Evolutionary conservation across 2,329 filamentous ascomycete genomes (phyloP), one percentile per base, ranked within the genome.

Genomic region (Colletotrichum melonis): DNA sequence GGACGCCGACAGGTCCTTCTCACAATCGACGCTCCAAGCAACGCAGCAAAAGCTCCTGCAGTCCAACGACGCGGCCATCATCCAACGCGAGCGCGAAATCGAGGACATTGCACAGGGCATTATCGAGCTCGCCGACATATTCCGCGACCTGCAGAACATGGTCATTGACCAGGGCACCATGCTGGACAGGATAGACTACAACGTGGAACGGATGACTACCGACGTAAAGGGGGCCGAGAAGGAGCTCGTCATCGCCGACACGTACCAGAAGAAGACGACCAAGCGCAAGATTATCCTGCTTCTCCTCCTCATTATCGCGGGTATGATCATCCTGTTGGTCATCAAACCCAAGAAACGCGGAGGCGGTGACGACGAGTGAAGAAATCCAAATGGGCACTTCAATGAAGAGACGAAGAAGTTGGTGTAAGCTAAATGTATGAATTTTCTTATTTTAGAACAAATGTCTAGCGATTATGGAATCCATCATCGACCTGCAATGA

Each of bases 21-120:
- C 96, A 1, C 95, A 98, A 82, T 93, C 93, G 0, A 95, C 96
- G 0, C 88, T 98, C 1, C 93, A 95, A 80, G 93, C 95, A 78
- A 94, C 94, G 1, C 90, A 93, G 67, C 89, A 91, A 78, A 89
- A 89, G 76, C 88, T 90, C 69, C 85, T 93, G 35, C 90, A 92
- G 72, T 93, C 92, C 72, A 95, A 97, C 79, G 96, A 98, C 80
- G 88, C 92, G 3, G 91, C 91, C 49, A 98, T 99, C 77, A 90
- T 92, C 74, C 97, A 98, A 82, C 94, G 97, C 75, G 97, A 99
- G 84, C 92, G 94, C 54, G 97, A 98, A 83, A 99, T 99, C 78
- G 97, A 97, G 80, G 95, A 98, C 78, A 99, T 99, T 75, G 97
- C 97, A 2, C 95, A 98, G 81, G 96, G 97, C 71, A 98, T 99